These are phyloP conservation scores for Cordyceps cateniannulata DNA, from an alignment of 2,329 filamentous ascomycete species.

Conservation along the genomic window DNA sequence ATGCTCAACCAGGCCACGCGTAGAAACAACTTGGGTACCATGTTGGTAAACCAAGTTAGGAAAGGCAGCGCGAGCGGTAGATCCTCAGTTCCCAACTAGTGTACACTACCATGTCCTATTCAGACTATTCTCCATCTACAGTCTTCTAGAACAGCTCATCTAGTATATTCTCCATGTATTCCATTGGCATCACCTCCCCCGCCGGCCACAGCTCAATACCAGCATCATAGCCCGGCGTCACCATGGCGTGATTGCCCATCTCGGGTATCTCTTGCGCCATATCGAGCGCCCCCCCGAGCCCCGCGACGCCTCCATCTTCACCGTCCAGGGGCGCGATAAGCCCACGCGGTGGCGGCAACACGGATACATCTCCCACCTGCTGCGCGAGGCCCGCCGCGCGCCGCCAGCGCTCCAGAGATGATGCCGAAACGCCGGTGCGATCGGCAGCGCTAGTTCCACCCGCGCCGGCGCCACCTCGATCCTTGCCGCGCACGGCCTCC, in stretches of 20 bases:
- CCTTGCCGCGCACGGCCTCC: not conserved
- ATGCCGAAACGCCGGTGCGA: conserved; percentile 11
- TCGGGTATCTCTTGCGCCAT: not conserved
- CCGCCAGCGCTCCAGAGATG: conserved; percentile 8
- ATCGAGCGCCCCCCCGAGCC: not conserved
- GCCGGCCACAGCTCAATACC: not conserved
- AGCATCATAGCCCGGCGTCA: not conserved
- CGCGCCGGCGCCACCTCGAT: not conserved
- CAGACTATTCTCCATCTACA: not conserved
- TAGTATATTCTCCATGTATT: conserved; percentile 9
- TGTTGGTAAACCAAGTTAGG: too few species aligned
- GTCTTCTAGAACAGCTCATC: not conserved
- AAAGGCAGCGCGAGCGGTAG: too few species aligned
- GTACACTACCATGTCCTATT: too few species aligned
- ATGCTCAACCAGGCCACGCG: not conserved
- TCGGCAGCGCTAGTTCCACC: not conserved
- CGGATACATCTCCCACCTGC: not conserved
- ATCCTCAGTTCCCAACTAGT: too few species aligned
- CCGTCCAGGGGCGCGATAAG: not conserved
- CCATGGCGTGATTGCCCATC: not conserved
- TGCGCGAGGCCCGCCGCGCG: not conserved
- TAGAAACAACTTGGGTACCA: too few species aligned
- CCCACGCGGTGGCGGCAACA: not conserved
- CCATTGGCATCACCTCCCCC: not conserved
- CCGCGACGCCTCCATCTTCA: not conserved